Conservation (phyloP, 352 stramenopile species). For the Phytophthora colocasiae region DNA sequence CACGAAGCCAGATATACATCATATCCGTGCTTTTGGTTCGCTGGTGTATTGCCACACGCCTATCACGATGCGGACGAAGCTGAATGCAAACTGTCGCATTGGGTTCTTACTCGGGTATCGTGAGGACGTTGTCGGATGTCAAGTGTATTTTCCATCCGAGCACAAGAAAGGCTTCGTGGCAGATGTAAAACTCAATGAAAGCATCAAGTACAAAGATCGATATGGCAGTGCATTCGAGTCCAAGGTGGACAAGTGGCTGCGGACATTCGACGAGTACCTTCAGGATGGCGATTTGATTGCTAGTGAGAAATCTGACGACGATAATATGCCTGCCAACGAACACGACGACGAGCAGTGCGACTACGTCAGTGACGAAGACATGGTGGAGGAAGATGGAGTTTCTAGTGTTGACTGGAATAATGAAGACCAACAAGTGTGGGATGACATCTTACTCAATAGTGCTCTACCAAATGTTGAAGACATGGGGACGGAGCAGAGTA, state of each 20-base stretch:
- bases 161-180: slow-evolving; percentile 15
- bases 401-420: not conserved
- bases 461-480: not conserved
- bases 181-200: slow-evolving; percentile 23
- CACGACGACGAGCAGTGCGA: not conserved
- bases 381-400: not conserved
- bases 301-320: no score
- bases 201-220: slow-evolving; percentile 16
- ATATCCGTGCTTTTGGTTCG: not conserved
- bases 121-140: slow-evolving; percentile 16
- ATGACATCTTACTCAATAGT: not conserved
- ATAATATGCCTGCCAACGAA: not conserved
- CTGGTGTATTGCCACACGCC: slow-evolving; percentile 1
- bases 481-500: not conserved
- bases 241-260: slow-evolving; percentile 19
- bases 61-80: not conserved
- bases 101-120: not conserved
- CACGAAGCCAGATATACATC: no score
- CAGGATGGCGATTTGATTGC: not conserved
- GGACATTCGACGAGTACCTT: not conserved
- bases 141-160: slow-evolving; percentile 14
- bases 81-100: slow-evolving; percentile 9
- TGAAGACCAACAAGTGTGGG: not conserved
- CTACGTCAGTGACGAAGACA: not conserved
- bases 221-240: slow-evolving; percentile 4